Percentiles rank a stretch among this genome's conserved stretches.
Evolutionary conservation across 2,329 filamentous ascomycete species (phyloP).

Genomic region (Penicillium brevicompactum): DNA sequence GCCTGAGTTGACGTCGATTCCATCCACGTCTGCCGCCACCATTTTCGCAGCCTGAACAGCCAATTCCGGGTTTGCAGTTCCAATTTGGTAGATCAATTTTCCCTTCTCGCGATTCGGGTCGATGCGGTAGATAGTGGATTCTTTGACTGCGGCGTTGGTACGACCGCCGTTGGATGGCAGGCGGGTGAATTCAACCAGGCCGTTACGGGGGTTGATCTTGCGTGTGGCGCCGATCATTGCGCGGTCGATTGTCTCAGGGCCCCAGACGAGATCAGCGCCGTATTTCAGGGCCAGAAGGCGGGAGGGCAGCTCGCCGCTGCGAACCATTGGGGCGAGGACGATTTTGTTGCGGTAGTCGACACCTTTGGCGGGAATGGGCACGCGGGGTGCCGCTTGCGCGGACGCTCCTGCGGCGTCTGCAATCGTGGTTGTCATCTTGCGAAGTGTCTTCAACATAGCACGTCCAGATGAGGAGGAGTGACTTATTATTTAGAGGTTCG

Average conservation of each 20-base stretch:
- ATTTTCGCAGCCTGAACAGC: slow-evolving; percentile 83
- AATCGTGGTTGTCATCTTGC: slow-evolving; percentile 58
- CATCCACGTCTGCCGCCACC: slow-evolving; percentile 83
- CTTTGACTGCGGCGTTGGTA: slow-evolving; percentile 42
- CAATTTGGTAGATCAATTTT: slow-evolving; percentile 86
- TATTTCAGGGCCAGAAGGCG: slow-evolving; percentile 88
- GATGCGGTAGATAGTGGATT: slow-evolving; percentile 79
- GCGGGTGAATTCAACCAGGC: slow-evolving; percentile 83
- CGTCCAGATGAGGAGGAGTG: slow-evolving; percentile 18
- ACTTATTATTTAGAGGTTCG: slow-evolving; percentile 10
- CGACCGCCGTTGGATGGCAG: slow-evolving; percentile 68
- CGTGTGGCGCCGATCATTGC: slow-evolving; percentile 86
- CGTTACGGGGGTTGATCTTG: slow-evolving; percentile 72
- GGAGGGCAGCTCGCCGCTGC: slow-evolving; percentile 92
- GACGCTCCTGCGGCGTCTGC: slow-evolving; percentile 24
- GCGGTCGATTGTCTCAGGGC: slow-evolving; percentile 91
- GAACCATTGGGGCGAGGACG: slow-evolving; percentile 96
- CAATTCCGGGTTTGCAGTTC: slow-evolving; percentile 77
- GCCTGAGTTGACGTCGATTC: slow-evolving; percentile 97
- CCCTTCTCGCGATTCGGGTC: slow-evolving; percentile 75
- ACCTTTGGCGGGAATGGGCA: slow-evolving; percentile 82
- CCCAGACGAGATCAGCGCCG: slow-evolving; percentile 96
- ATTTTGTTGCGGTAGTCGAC: slow-evolving; percentile 94
- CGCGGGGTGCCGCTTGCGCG: slow-evolving; percentile 55
- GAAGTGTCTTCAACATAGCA: slow-evolving; percentile 47